Percentiles rank a stretch among this genome's conserved stretches.
These are phyloP conservation scores for Trichoderma sp. DNA, from an alignment of 2,329 filamentous ascomycete genomes.

Conservation along the genomic window DNA sequence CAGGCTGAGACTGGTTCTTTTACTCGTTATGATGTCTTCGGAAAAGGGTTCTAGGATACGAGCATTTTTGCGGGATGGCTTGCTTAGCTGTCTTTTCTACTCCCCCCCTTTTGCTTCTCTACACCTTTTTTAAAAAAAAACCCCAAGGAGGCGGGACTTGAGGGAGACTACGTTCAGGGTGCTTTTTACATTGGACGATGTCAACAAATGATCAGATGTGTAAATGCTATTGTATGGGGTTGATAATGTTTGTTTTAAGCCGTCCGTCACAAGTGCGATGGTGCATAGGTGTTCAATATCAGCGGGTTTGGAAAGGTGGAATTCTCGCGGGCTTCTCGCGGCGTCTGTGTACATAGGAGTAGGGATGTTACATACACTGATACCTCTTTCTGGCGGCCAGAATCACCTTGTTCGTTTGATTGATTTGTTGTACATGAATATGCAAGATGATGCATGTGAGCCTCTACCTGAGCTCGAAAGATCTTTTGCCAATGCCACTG, in stretches of 20 bases:
- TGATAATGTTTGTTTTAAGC: constrained; percentile 27
- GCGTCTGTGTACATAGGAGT: constrained; percentile 35
- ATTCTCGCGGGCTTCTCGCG: constrained; percentile 25
- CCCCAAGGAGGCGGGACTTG: background rate
- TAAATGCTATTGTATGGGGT: constrained; percentile 28
- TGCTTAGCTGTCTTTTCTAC: background rate
- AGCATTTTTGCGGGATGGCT: constrained; percentile 5
- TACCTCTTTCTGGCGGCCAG: constrained; percentile 32
- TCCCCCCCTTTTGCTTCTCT: too few species aligned
- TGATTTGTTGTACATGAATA: constrained; percentile 29
- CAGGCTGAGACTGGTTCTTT: constrained; percentile 11
- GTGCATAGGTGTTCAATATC: constrained; percentile 31
- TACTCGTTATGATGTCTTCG: background rate
- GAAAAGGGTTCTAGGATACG: constrained; percentile 2
- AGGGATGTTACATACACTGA: constrained; percentile 34
- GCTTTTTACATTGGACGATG: constrained; percentile 12
- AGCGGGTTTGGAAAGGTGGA: constrained; percentile 30
- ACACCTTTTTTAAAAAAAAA: background rate
- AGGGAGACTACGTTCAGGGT: constrained; percentile 5
- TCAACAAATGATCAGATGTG: constrained; percentile 29
- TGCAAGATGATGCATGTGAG: constrained; percentile 28
- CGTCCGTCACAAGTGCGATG: constrained; percentile 29
- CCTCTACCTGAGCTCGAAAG: background rate
- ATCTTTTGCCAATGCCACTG: background rate
- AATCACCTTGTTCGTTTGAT: constrained; percentile 21